Conservation (phyloP, 345 rosid species). For the Eucalyptus cladocalyx region DNA sequence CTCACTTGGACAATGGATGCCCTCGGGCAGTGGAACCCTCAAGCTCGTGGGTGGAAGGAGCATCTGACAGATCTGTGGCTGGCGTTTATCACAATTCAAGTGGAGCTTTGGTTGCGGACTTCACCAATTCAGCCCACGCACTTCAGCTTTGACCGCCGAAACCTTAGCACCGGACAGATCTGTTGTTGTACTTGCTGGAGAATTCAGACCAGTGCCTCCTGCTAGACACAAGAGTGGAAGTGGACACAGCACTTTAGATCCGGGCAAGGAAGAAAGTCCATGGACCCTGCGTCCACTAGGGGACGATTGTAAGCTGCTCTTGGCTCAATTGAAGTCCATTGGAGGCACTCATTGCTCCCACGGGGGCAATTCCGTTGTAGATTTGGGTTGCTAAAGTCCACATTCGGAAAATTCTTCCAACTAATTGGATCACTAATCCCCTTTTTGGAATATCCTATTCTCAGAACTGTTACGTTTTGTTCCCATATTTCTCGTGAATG, state of each 20-base stretch:
- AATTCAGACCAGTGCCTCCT: neutral
- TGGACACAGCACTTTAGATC: neutral
- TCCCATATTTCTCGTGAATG: neutral
- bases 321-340: neutral
- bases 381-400: neutral
- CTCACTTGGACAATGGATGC: too few species aligned
- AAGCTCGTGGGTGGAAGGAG: neutral
- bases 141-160: neutral
- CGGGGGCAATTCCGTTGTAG: neutral
- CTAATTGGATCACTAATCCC: neutral
- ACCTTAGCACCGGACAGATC: too few species aligned
- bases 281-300: neutral
- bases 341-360: neutral
- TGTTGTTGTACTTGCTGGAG: neutral
- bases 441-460: neutral
- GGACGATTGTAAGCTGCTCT: neutral
- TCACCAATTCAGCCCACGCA: neutral
- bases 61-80: neutral
- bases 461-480: neutral
- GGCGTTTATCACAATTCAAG: neutral
- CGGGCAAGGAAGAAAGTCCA: neutral
- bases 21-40: too few species aligned
- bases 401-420: neutral
- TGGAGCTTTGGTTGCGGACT: neutral
- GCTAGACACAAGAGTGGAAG: neutral